A percentile compares a stretch with the other conserved stretches of the same genome.
Evolutionary conservation across 495 filamentous ascomycete species (phyloP).

Genomic region (Xylaria venustula): DNA sequence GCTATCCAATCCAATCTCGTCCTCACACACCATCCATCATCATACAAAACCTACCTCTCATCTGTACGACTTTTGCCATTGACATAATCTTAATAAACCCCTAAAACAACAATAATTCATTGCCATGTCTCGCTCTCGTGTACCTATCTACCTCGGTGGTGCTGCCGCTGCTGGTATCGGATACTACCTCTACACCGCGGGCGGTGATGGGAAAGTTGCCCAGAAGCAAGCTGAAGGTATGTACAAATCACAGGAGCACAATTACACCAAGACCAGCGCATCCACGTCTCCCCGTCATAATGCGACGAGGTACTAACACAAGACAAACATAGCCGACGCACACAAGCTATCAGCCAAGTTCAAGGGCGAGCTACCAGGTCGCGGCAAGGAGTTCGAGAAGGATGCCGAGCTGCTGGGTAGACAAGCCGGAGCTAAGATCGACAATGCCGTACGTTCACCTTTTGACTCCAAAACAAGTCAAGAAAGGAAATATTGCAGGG

Average conservation of each 20-base stretch:
- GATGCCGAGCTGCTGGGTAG: constrained; percentile 40
- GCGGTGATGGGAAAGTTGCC: constrained; percentile 77
- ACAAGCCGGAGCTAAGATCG: constrained; percentile 47
- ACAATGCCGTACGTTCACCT: constrained; percentile 37
- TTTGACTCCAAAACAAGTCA: too few relatives aligned
- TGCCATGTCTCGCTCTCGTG: constrained; percentile 54
- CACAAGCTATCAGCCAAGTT: constrained; percentile 63
- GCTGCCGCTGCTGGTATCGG: constrained; percentile 66
- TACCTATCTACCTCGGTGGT: constrained; percentile 58
- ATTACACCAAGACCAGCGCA: too few relatives aligned
- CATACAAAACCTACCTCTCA: not conserved
- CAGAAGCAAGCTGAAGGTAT: constrained; percentile 80
- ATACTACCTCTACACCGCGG: constrained; percentile 90
- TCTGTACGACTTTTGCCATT: not conserved
- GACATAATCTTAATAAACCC: constrained; percentile 11
- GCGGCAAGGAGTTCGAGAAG: constrained; percentile 36
- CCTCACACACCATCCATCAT: not conserved
- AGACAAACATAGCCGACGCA: constrained; percentile 52
- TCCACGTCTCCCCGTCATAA: too few relatives aligned
- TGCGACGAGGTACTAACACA: constrained; percentile 11
- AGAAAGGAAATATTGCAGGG: too few relatives aligned
- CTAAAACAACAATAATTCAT: constrained; percentile 14
- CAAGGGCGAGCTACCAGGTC: constrained; percentile 55
- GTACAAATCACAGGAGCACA: too few relatives aligned
- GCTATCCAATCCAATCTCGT: not conserved